Evolutionary conservation across 2,329 filamentous ascomycete species (phyloP), one percentile per base, ranked within the genome.

Genomic region (Alternaria postmessia): DNA sequence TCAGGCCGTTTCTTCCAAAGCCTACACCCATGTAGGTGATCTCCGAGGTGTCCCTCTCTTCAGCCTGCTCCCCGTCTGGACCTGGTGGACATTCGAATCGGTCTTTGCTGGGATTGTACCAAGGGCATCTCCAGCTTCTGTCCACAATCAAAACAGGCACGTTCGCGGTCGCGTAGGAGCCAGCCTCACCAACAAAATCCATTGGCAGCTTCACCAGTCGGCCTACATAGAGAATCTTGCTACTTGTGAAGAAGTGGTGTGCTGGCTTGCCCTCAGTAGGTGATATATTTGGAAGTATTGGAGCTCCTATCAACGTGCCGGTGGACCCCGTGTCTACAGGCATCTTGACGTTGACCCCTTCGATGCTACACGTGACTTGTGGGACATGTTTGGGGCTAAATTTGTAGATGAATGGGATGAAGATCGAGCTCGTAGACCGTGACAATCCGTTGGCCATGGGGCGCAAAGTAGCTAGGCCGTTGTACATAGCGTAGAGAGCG

Each of bases 1-100:
- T 69, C 7, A 65, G 61, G 28, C 57, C 58, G 46, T 78, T 78
- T 38, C 75, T 66, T 7, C 74, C 75, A 32, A 78, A 78, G 1
- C 75, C 75, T 42, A 78, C 67, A 8, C 75, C 75, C 75, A 78
- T 78, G 56, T 77, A 78, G 18, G 67, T 76, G 32, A 78, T 78
- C 14, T 63, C 57, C 6, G 66, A 68, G 22, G 69, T 73, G 41
- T 76, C 68, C 46, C 73, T 56, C 16, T 63, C 63, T 26, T 57
- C 38, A 2, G 75, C 68, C 16, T 66, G 59, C 30, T 74, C 71
- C 7, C 68, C 69, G 9, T 71, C 48, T 1, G 73, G 74, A 12
- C 74, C 71, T 5, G 43, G 48, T 5, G 75, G 74, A 53, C 75
- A 78, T n/a, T 68, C 61, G 30, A 73, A 74, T 0, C 43, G 60